Evolutionary conservation across 805 yeast genomes (phyloP), one percentile per base, ranked within the genome.

Genomic region (Wickerhamomyces chaumierensis): DNA sequence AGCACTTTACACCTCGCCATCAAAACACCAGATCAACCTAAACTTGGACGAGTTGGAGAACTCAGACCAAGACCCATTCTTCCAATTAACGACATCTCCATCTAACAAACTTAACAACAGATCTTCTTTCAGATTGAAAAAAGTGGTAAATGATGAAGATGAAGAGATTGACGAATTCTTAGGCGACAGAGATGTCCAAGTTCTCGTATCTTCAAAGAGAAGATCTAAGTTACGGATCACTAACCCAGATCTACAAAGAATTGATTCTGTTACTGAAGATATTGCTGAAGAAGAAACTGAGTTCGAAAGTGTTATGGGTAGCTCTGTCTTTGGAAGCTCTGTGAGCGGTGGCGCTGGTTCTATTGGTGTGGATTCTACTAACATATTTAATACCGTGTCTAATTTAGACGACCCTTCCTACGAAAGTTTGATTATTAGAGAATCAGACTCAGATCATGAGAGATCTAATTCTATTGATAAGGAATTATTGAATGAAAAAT

Each of bases 141-240:
- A 23, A 19, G 9, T 16, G n/a, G n/a, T n/a, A 6, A 7, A 18
- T 15, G 49, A 37, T 35, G 51, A 36, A 33, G 53, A 46, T 29
- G 49, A 47, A 19, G 63, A 61, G 37, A 64, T 57, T 18, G 68
- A 63, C 29, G 65, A 66, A 17, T 58, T 67, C 13, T 67, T 73
- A 39, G 66, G 65, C 16, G 62, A 65, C 23, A 51, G 78, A 46
- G 87, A 81, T 45, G 88, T 78, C 2, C 88, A 81, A 55, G 81
- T 81, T 8, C 57, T 81, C 42, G 86, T 81, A 7, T 72, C 81
- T 42, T 73, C 82, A 14, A 73, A 72, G 50, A 61, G 86, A 46
- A 61, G 83, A 41, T 68, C 80, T 1, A 68, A 69, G 38, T 59
- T 81, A 34, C 56, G 81, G 28, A 73, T 81, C 29, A 66, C 74